These are phyloP conservation scores for Candida coquimbonensis DNA, from an alignment of 805 yeast species.

Conservation along the genomic window DNA sequence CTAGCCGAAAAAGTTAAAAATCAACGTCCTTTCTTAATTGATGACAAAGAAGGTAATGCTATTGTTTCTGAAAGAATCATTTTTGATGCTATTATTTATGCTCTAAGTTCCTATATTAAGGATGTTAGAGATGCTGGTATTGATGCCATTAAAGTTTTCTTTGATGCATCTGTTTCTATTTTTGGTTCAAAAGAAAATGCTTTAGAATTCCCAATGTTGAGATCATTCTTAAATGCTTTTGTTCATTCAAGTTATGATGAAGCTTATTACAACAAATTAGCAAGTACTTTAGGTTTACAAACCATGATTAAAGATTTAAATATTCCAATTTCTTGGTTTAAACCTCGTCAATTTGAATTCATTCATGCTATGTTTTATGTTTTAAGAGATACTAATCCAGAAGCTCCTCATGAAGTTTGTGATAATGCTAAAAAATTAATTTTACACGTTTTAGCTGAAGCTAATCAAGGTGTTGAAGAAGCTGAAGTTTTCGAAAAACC, in stretches of 20 bases:
- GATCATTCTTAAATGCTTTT: conserved; percentile 71
- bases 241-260: conserved; percentile 91
- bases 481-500: conserved; percentile 61
- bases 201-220: conserved; percentile 64
- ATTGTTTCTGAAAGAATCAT: conserved; percentile 63
- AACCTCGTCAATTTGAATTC: conserved; percentile 73
- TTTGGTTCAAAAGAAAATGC: conserved; percentile 66
- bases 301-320: conserved; percentile 62
- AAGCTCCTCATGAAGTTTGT: conserved; percentile 77
- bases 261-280: conserved; percentile 75
- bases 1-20: conserved; percentile 61
- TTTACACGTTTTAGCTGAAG: conserved; percentile 52
- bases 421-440: conserved; percentile 65
- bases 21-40: conserved; percentile 64
- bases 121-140: conserved; percentile 69
- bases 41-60: conserved; percentile 72
- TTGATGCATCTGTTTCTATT: conserved; percentile 51
- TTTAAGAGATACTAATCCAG: conserved; percentile 80
- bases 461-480: conserved; percentile 55
- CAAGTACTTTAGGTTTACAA: conserved; percentile 80
- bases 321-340: conserved; percentile 68
- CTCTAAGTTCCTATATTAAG: conserved; percentile 69
- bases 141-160: conserved; percentile 55
- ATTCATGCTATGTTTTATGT: conserved; percentile 85
- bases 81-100: conserved; percentile 68